phyloP scores from a whole-genome alignment of 1,139 yeast species.

The Debaryomycetaceae sp. region DNA sequence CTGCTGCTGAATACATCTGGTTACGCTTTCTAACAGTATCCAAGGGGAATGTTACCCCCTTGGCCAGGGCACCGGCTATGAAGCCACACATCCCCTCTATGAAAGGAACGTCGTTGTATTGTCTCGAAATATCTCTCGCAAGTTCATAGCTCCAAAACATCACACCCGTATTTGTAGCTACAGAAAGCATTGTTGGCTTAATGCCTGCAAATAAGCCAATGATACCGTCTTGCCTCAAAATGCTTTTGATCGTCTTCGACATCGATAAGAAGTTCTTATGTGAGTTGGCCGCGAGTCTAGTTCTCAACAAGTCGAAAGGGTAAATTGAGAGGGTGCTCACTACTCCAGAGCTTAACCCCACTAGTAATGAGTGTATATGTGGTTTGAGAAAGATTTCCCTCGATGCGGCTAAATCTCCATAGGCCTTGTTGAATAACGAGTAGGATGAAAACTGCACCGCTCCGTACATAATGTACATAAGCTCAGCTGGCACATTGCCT shows the following conservation, averaged over 20 bases:
- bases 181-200: conserved; percentile 57
- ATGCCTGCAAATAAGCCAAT: conserved; percentile 64
- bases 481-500: conserved; percentile 91
- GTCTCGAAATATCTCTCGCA: conserved; percentile 29
- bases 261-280: conserved; percentile 44
- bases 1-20: conserved; percentile 52
- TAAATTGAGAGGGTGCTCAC: conserved; percentile 71
- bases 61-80: conserved; percentile 72
- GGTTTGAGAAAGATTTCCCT: conserved; percentile 25
- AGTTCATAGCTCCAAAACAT: conserved; percentile 67
- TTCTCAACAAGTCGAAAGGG: conserved; percentile 84
- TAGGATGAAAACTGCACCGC: conserved; percentile 80
- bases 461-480: conserved; percentile 81
- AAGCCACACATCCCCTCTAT: conserved; percentile 70
- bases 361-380: conserved; percentile 50
- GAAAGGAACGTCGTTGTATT: conserved; percentile 33
- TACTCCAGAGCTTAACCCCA: conserved; percentile 78
- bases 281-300: conserved; percentile 69
- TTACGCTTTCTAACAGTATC: conserved; percentile 79
- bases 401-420: conserved; percentile 28
- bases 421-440: conserved; percentile 46
- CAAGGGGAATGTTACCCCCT: conserved; percentile 75
- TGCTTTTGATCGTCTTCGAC: conserved; percentile 35
- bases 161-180: conserved; percentile 64
- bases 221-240: conserved; percentile 48